Percentiles rank a stretch among this genome's conserved stretches.
phyloP scores from a whole-genome alignment of 2,329 filamentous ascomycete species.

The Aspergillus bombycis region DNA sequence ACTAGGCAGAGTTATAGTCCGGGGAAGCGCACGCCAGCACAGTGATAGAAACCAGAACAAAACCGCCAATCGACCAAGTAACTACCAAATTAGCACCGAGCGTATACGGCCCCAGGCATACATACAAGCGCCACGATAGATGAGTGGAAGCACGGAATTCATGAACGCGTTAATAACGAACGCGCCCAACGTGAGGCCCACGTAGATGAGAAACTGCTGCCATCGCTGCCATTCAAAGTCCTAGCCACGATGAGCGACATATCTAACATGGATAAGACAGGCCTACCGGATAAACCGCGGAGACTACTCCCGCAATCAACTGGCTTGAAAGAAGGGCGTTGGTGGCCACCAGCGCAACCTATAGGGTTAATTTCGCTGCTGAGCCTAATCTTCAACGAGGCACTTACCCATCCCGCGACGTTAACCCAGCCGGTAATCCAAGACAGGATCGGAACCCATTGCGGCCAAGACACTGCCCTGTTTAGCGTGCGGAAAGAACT shows the following conservation, averaged over 20 bases:
- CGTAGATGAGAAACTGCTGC: constrained; percentile 75
- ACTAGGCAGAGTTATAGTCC: constrained; percentile 64
- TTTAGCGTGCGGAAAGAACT: constrained; percentile 5
- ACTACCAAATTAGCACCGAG: constrained; percentile 37
- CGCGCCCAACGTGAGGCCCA: constrained; percentile 62
- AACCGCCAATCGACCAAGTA: constrained; percentile 70
- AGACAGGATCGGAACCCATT: constrained; percentile 63
- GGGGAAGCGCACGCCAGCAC: constrained; percentile 67
- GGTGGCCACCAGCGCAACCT: constrained; percentile 64
- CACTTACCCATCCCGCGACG: constrained; percentile 67
- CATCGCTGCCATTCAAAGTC: constrained; percentile 61
- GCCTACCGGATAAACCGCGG: constrained; percentile 58
- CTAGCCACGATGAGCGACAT: constrained; percentile 14
- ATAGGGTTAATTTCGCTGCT: neutral
- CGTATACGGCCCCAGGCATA: neutral
- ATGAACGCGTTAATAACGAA: constrained; percentile 68
- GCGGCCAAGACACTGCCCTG: constrained; percentile 56
- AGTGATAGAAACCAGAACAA: constrained; percentile 70
- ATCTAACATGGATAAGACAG: neutral
- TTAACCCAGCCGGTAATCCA: constrained; percentile 72
- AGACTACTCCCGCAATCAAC: constrained; percentile 67
- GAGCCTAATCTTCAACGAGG: neutral
- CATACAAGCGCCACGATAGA: constrained; percentile 66
- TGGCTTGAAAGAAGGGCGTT: constrained; percentile 68
- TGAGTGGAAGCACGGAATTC: constrained; percentile 62